A percentile compares a stretch with the other conserved stretches of the same genome.
These are phyloP conservation scores for Cadophora gregata DNA, from an alignment of 2,329 filamentous ascomycete species.

Conservation along the genomic window DNA sequence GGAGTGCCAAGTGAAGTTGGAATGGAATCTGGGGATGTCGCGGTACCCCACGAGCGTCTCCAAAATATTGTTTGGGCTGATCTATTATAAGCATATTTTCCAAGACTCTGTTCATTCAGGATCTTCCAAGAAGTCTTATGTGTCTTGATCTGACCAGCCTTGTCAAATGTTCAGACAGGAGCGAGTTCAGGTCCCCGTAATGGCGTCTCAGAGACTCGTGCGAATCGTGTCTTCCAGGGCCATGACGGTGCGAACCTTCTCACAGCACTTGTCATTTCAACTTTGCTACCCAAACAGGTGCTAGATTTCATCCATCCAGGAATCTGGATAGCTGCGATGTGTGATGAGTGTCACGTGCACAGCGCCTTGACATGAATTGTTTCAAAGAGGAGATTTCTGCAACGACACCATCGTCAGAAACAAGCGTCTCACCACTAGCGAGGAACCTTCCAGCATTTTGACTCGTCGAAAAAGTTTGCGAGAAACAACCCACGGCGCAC, in stretches of 20 bases:
- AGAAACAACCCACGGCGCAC: conserved; percentile 3
- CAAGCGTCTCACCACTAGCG: background rate
- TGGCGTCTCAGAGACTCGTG: too few species aligned
- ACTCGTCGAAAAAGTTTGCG: background rate
- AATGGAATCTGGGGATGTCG: background rate
- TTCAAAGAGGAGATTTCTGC: conserved; percentile 7
- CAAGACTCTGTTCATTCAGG: too few species aligned
- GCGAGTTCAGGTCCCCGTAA: background rate
- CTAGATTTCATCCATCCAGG: background rate
- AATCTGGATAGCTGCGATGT: background rate
- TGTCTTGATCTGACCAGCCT: background rate
- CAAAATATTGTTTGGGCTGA: background rate
- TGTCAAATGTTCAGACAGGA: background rate
- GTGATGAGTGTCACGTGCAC: background rate
- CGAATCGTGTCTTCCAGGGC: too few species aligned
- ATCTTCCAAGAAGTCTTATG: conserved; percentile 3
- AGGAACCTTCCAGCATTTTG: background rate
- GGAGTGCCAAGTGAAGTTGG: background rate
- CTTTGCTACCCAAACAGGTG: too few species aligned
- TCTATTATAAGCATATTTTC: background rate
- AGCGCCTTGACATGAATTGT: conserved; percentile 10
- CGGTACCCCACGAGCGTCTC: background rate
- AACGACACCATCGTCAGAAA: background rate
- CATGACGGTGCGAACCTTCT: too few species aligned
- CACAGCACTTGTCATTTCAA: too few species aligned